phyloP scores from a whole-genome alignment of 805 yeast genomes.

The Lachancea fermentati region DNA sequence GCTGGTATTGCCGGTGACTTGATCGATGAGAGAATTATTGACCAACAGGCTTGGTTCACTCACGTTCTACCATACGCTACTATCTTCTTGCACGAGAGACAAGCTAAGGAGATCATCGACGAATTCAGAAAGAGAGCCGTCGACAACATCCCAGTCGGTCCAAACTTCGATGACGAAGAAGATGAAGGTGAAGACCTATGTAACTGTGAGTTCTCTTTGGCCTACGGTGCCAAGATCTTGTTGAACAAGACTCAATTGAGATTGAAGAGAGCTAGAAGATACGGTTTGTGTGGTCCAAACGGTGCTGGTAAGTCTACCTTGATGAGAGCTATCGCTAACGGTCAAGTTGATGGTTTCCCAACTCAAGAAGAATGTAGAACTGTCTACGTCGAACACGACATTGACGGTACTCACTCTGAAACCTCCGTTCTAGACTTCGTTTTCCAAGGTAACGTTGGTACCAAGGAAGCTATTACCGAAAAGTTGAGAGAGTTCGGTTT shows the following conservation, averaged over 20 bases:
- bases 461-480: conserved; percentile 62
- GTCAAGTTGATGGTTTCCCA: conserved; percentile 99
- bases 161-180: conserved; percentile 91
- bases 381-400: conserved; percentile 99
- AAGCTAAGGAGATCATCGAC: conserved; percentile 85
- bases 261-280: conserved; percentile 98
- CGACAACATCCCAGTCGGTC: conserved; percentile 97
- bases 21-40: conserved; percentile 95
- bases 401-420: conserved; percentile 97
- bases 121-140: conserved; percentile 93
- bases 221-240: conserved; percentile 99
- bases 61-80: conserved; percentile 91
- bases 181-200: conserved; percentile 99
- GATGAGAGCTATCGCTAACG: conserved; percentile 96
- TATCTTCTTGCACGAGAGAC: conserved; percentile 88
- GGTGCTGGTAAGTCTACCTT: conserved; percentile 99
- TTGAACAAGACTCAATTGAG: conserved; percentile 99
- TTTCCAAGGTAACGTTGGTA: conserved; percentile 64
- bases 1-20: conserved; percentile 98
- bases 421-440: conserved; percentile 92
- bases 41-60: conserved; percentile 86
- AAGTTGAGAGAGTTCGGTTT: conserved; percentile 88
- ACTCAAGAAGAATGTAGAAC: conserved; percentile 98
- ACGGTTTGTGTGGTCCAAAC: conserved; percentile 99
- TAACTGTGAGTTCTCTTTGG: conserved; percentile 99